Evolutionary conservation across 1,284 basidiomycete genomes (phyloP).

Genomic region (Kwoniella shivajii): DNA sequence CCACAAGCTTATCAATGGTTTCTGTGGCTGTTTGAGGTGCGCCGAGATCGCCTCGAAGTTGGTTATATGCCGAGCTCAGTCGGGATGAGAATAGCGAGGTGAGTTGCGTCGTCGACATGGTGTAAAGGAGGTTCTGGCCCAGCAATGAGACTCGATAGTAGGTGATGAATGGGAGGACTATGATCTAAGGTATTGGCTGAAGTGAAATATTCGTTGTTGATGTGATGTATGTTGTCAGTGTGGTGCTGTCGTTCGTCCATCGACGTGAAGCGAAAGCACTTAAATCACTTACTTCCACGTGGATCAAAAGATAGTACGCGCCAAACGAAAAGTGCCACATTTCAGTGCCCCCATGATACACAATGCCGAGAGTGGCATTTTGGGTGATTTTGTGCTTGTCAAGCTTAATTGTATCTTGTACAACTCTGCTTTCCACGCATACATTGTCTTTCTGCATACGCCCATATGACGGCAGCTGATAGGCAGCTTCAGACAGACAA

Average conservation of each 20-base stretch:
- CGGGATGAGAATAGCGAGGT: constrained; percentile 46
- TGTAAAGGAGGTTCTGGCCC: too few relatives aligned
- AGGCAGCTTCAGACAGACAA: too few relatives aligned
- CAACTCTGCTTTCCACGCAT: too few relatives aligned
- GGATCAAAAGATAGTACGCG: not conserved
- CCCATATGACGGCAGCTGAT: too few relatives aligned
- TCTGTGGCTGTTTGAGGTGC: constrained; percentile 74
- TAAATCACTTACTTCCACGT: constrained; percentile 2
- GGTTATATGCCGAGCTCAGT: constrained; percentile 52
- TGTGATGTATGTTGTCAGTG: too few relatives aligned
- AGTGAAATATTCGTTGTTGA: too few relatives aligned
- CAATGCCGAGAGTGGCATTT: not conserved
- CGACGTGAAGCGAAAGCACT: too few relatives aligned
- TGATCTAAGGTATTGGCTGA: too few relatives aligned
- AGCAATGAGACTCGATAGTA: too few relatives aligned
- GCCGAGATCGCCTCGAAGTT: constrained; percentile 51
- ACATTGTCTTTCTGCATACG: too few relatives aligned
- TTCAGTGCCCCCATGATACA: too few relatives aligned
- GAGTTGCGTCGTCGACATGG: constrained; percentile 29
- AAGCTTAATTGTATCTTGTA: constrained; percentile 3
- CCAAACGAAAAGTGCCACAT: not conserved
- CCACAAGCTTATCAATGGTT: constrained; percentile 82
- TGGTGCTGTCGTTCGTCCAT: too few relatives aligned
- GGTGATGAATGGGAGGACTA: not conserved
- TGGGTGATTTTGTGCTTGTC: not conserved